Percentiles rank a stretch among this genome's conserved stretches.
phyloP scores from a whole-genome alignment of 345 rosid species.

The Citrus mangshanensis region DNA sequence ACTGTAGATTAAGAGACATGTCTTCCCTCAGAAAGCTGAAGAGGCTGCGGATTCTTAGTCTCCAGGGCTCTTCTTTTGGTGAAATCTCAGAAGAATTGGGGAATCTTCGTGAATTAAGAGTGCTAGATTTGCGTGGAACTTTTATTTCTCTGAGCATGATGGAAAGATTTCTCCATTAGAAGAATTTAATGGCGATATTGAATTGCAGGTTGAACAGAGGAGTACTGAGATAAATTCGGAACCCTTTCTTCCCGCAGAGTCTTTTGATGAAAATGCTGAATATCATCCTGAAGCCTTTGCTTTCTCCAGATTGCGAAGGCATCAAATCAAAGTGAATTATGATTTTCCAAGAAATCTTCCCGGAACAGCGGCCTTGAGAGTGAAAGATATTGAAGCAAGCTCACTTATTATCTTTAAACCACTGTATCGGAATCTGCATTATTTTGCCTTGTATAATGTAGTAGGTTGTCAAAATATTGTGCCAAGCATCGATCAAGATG shows the following conservation, averaged over 20 bases:
- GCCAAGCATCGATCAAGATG: background rate
- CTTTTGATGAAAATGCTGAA: background rate
- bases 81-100: background rate
- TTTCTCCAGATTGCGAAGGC: background rate
- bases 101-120: background rate
- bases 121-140: background rate
- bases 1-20: background rate
- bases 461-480: background rate
- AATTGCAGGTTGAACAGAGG: background rate
- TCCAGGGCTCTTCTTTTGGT: background rate
- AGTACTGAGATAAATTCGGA: background rate
- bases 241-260: too few relatives aligned
- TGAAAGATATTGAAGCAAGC: background rate
- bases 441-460: background rate
- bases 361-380: background rate
- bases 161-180: background rate
- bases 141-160: background rate
- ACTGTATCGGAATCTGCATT: background rate
- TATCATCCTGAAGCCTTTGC: background rate
- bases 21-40: background rate
- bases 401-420: background rate
- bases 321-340: background rate
- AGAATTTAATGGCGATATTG: background rate
- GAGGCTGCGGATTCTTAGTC: slow-evolving; percentile 6
- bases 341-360: background rate